These are phyloP conservation scores for Lasiodiplodia citricola DNA, from an alignment of 2,329 filamentous ascomycete genomes.

Conservation along the genomic window DNA sequence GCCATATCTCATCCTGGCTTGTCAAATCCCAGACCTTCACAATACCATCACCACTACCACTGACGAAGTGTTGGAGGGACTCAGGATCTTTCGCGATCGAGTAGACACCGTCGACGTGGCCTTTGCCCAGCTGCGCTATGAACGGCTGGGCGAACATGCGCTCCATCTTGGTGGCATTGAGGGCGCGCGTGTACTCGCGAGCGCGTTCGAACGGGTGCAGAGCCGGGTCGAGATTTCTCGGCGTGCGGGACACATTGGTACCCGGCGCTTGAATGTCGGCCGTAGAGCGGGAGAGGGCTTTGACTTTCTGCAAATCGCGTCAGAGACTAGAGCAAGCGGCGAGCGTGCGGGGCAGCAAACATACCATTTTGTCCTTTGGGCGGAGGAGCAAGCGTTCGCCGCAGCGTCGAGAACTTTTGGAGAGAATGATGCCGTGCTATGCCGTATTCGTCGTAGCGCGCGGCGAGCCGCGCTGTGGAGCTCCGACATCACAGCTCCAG, in stretches of 20 bases:
- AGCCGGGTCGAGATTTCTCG: slow-evolving; percentile 78
- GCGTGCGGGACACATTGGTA: slow-evolving; percentile 67
- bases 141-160: slow-evolving; percentile 90
- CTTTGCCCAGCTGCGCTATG: slow-evolving; percentile 81
- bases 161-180: slow-evolving; percentile 89
- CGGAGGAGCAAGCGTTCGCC: slow-evolving; percentile 25
- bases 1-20: slow-evolving; percentile 74
- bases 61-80: slow-evolving; percentile 28
- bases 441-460: background rate
- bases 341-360: background rate
- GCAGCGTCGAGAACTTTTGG: slow-evolving; percentile 27
- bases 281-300: slow-evolving; percentile 70
- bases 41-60: slow-evolving; percentile 76
- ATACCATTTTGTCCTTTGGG: slow-evolving; percentile 25
- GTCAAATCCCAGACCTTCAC: slow-evolving; percentile 91
- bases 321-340: background rate
- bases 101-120: slow-evolving; percentile 84
- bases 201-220: slow-evolving; percentile 91
- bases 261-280: slow-evolving; percentile 70
- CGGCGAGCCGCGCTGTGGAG: slow-evolving; percentile 14
- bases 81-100: slow-evolving; percentile 55
- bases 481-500: slow-evolving; percentile 26
- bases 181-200: slow-evolving; percentile 78
- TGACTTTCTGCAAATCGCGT: slow-evolving; percentile 39
- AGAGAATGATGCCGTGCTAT: background rate